Conservation (phyloP, 345 rosid species). For the Syzygium oleosum region DNA sequence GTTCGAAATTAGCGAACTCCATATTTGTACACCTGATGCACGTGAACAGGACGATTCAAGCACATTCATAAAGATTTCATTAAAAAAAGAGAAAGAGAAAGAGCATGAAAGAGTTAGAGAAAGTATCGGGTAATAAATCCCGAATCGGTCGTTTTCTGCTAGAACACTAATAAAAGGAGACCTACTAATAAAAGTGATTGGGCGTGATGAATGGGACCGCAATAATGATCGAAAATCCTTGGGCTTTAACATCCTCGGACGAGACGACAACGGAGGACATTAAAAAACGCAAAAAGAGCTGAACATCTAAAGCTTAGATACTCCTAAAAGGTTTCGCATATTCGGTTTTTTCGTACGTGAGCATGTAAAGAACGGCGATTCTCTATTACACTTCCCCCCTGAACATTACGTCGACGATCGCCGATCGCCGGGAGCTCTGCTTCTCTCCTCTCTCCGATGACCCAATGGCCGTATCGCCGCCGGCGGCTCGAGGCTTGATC, state of each 20-base stretch:
- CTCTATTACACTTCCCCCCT: background rate
- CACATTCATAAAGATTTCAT: background rate
- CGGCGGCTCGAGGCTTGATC: background rate
- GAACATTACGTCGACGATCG: too few relatives aligned
- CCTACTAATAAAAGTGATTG: background rate
- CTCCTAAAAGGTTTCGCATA: background rate
- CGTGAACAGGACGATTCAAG: background rate
- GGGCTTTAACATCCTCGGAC: background rate
- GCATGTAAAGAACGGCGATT: background rate
- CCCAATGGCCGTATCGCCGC: background rate
- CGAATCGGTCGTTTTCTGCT: background rate
- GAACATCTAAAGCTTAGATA: background rate
- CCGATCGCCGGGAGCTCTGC: background rate
- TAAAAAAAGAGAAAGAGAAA: background rate
- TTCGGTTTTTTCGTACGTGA: background rate
- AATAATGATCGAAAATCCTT: background rate
- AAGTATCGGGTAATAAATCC: too few relatives aligned
- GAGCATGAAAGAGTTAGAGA: too few relatives aligned
- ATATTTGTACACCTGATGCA: background rate
- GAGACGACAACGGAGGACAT: background rate
- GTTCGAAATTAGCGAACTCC: accelerated
- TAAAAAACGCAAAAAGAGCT: too few relatives aligned
- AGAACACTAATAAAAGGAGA: background rate
- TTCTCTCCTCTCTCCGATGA: background rate
- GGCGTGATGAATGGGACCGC: too few relatives aligned